Evolutionary conservation across 129 eudicot species (phyloP).

Genomic region (Apium graveolens): DNA sequence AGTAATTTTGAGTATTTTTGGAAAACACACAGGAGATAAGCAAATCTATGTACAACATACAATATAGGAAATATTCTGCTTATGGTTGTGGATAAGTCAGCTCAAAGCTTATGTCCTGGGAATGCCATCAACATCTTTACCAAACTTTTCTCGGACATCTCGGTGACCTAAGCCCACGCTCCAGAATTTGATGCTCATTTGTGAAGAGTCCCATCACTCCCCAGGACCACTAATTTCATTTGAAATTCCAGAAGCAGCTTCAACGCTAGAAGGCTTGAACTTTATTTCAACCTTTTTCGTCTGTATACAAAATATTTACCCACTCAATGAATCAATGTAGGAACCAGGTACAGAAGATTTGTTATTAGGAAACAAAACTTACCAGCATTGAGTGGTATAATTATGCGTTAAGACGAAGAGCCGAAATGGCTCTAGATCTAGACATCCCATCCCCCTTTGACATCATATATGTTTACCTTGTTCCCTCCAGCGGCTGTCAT

Average conservation of each 20-base stretch:
- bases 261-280: constrained; percentile 70
- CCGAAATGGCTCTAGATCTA: constrained; percentile 72
- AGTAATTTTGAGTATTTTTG: too few species aligned
- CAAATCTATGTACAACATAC: too few species aligned
- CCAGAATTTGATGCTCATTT: constrained; percentile 88
- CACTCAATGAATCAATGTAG: neutral
- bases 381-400: constrained; percentile 71
- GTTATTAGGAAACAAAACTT: neutral
- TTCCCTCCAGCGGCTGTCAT: constrained; percentile 49
- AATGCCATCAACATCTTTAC: constrained; percentile 48
- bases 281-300: constrained; percentile 70
- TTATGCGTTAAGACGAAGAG: constrained; percentile 86
- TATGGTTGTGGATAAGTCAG: constrained; percentile 20
- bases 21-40: too few species aligned
- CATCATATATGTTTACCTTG: constrained; percentile 49
- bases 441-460: constrained; percentile 51
- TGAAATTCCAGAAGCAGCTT: constrained; percentile 74
- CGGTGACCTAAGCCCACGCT: constrained; percentile 46
- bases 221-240: constrained; percentile 37
- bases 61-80: too few species aligned
- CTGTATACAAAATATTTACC: constrained; percentile 35
- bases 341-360: neutral
- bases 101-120: constrained; percentile 42
- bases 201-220: constrained; percentile 33
- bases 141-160: constrained; percentile 63